A percentile compares a stretch with the other conserved stretches of the same genome.
phyloP scores from a whole-genome alignment of 1,284 basidiomycete genomes.

The Cryptococcus floricola region DNA sequence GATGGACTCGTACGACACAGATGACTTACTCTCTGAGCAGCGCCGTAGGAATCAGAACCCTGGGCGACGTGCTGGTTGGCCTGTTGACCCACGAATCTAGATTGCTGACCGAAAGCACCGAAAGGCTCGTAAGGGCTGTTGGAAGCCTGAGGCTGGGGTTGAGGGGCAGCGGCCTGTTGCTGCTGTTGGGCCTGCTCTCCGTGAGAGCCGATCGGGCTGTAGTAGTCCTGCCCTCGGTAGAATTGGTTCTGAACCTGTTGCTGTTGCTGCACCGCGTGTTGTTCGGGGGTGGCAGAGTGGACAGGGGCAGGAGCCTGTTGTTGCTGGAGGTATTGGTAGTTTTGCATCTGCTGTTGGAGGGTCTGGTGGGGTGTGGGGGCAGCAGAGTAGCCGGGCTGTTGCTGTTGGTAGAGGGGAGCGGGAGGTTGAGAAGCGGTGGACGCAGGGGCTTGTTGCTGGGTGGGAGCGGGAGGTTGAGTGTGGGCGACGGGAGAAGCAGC shows the following conservation, averaged over 20 bases:
- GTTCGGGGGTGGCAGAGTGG: slow-evolving; percentile 19
- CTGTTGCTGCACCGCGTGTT: slow-evolving; percentile 14
- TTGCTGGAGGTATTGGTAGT: slow-evolving; percentile 34
- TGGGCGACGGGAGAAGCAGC: slow-evolving; percentile 11
- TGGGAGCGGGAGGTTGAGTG: slow-evolving; percentile 17
- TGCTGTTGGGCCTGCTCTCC: slow-evolving; percentile 17
- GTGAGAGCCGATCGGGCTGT: slow-evolving; percentile 28
- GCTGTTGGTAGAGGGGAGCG: slow-evolving; percentile 12
- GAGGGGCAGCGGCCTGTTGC: slow-evolving; percentile 21
- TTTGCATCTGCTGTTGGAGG: slow-evolving; percentile 41
- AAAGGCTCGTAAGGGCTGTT: slow-evolving; percentile 20
- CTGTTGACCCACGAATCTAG: slow-evolving; percentile 21
- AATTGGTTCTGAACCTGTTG: slow-evolving; percentile 27
- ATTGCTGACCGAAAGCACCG: slow-evolving; percentile 20
- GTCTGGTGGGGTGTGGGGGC: slow-evolving; percentile 30
- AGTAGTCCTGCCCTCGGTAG: slow-evolving; percentile 38
- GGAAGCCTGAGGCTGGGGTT: slow-evolving; percentile 25
- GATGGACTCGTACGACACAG: neutral
- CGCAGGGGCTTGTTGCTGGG: slow-evolving; percentile 14
- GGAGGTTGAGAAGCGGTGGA: slow-evolving; percentile 9
- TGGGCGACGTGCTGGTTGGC: slow-evolving; percentile 29
- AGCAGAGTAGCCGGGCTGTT: slow-evolving; percentile 23
- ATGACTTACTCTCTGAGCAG: slow-evolving; percentile 24
- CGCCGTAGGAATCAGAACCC: slow-evolving; percentile 22
- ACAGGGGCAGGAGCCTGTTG: slow-evolving; percentile 20